Base-by-base conservation (phyloP, 2,329 filamentous ascomycete species). In the Colletotrichum horii region DNA sequence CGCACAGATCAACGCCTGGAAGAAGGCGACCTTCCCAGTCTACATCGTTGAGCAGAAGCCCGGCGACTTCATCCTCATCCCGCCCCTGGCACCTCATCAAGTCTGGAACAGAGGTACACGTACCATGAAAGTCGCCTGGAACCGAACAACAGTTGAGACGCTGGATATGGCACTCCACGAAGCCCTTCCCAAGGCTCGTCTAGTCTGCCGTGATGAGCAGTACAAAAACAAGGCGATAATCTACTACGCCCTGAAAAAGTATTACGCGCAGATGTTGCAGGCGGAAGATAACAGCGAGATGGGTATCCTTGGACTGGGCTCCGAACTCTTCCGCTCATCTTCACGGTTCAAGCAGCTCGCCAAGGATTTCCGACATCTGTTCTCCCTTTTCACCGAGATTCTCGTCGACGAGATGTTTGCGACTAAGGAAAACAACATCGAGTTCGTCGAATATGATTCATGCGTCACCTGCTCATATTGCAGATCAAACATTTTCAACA, bases 211-310 rank as follows among this genome's bases (percentile, higher is more conserved):
- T 48, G 97, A 99, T 79, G 97, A 99, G 83, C 96, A 98, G 83
- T 99, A 99, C 88, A 98, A 98, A 83, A 98, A 98, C 86, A 98
- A 98, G 83, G 95, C 96, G 7, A 98, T 98, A 74, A 89, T 98
- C 60, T 98, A 96, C 83, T 98, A 93, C 82, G 95, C 96, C 0
- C 88, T 98, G 5, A 87, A 93, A 14, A 97, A 96, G 80, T 98
- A 98, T 82, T 87, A 89, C 77, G 86, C 87, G n/a, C 87, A 91
- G 66, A 89, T 95, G 19, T 86, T 89, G 70, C 86, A 89, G 28
- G 87, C 91, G 65, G 90, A 91, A 66, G 88, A 89, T 71, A 84
- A 84, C 34, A 83, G 85, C 14, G 85, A 89, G 67, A 85, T 87
- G 73, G 83, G 85, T 4, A 84, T 86, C 70, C 82, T 90, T 34